Evolutionary conservation across 345 rosid species (phyloP), one percentile per base, ranked within the genome.

Genomic region (Eutrema yunnanense): DNA sequence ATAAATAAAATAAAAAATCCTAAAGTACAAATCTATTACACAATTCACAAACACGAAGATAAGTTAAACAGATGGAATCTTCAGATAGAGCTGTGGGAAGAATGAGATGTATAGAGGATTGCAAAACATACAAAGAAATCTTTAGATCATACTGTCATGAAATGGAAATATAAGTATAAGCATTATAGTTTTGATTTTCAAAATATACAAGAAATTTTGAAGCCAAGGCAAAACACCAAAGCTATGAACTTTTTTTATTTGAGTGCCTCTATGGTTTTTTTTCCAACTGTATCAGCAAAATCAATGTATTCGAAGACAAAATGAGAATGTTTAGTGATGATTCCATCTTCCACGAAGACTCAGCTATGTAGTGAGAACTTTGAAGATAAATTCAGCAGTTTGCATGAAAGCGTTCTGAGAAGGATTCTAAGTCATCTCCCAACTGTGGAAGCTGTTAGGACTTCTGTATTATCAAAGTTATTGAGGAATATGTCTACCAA

Each of bases 391-490:
- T 27, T 71, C 19, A 71, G 74, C 58, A 29, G 12, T 9, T 60
- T 71, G 41, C 67, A 40, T 29, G 74, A 62, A 36, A 62, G 53
- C 41, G 26, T 52, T 33, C 26, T 73, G 37, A 36, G 36, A 51
- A 36, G 12, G 47, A 56, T 73, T 30, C 22, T 73, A 27, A 64
- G 49, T 40, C 42, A 65, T 46, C 71, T 73, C 48, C 30, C 52
- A 55, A 73, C 70, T 36, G 50, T 22, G 0, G 77, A 73, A 46
- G 77, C 77, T 33, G 72, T 73, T 73, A 56, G 51, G 8, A 65
- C 59, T 5, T 62, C 44, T 62, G 76, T 72, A 8, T 52, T 72
- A 22, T 62, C 76, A 30, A 72, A 53, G 58, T 3, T 61, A 41
- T 72, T 69, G 75, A 72, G 37, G 56, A 32, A 41, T 5, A 11